Percentiles rank a stretch among this genome's conserved stretches.
Evolutionary conservation across 2,329 filamentous ascomycete genomes (phyloP).

Genomic region (Neopestalotiopsis sp.): DNA sequence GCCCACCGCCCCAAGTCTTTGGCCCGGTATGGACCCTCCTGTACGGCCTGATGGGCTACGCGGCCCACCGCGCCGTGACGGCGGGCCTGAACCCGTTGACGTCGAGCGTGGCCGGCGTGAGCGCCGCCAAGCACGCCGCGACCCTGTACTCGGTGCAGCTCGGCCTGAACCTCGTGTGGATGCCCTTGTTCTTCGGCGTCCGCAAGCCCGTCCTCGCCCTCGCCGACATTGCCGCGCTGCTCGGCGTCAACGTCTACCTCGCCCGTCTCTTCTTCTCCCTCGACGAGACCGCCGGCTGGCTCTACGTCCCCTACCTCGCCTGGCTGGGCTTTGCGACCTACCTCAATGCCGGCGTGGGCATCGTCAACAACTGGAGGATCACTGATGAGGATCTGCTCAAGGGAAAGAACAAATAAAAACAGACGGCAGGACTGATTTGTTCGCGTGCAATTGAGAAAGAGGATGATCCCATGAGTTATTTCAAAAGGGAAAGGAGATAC

Average conservation of each 20-base stretch:
- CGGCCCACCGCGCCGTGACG: slow-evolving; percentile 77
- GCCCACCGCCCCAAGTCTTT: slow-evolving; percentile 66
- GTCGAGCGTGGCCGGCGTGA: slow-evolving; percentile 33
- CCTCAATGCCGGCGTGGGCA: slow-evolving; percentile 71
- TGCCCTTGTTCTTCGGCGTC: slow-evolving; percentile 88
- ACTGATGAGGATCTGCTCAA: slow-evolving; percentile 35
- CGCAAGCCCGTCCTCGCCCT: slow-evolving; percentile 76
- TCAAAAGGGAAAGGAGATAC: neutral
- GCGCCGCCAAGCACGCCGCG: slow-evolving; percentile 66
- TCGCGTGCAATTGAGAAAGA: neutral
- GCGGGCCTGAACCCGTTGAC: slow-evolving; percentile 63
- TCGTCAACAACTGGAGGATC: slow-evolving; percentile 73
- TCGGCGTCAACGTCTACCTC: slow-evolving; percentile 75
- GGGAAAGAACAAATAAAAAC: slow-evolving; percentile 32
- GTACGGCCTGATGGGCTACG: slow-evolving; percentile 87
- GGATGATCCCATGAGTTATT: neutral
- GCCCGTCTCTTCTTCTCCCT: slow-evolving; percentile 77
- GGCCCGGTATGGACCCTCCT: slow-evolving; percentile 70
- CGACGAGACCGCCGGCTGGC: slow-evolving; percentile 74
- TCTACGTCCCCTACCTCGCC: slow-evolving; percentile 79
- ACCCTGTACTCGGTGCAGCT: slow-evolving; percentile 88
- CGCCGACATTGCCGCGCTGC: slow-evolving; percentile 74
- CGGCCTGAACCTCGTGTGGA: slow-evolving; percentile 85
- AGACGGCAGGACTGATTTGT: neutral
- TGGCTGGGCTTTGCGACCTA: slow-evolving; percentile 93